phyloP scores from a whole-genome alignment of 805 yeast species.

The Candida cerambycidarum region DNA sequence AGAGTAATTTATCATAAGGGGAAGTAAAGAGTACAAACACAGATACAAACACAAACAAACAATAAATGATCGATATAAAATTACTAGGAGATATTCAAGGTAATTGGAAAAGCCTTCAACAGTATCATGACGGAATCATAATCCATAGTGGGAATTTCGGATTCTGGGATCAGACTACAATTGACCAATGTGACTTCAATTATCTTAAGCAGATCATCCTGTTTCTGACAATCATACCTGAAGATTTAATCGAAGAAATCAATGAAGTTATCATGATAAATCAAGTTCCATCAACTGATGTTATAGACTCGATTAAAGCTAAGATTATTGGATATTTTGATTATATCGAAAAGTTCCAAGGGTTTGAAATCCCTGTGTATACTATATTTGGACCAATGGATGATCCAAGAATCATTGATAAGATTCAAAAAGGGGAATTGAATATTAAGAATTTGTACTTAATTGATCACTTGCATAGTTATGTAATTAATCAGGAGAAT shows the following conservation, averaged over 20 bases:
- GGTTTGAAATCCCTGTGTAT: constrained; percentile 63
- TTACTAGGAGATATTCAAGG: constrained; percentile 31
- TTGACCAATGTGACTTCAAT: constrained; percentile 50
- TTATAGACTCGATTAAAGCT: constrained; percentile 11
- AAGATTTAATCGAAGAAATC: constrained; percentile 48
- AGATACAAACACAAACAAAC: background rate
- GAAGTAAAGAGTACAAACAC: background rate
- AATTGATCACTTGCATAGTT: constrained; percentile 57
- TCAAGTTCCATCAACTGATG: constrained; percentile 14
- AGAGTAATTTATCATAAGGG: background rate
- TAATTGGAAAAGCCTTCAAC: constrained; percentile 18
- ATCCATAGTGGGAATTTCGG: constrained; percentile 82
- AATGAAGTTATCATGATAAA: constrained; percentile 46
- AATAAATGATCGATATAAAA: constrained; percentile 9
- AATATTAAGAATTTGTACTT: constrained; percentile 56
- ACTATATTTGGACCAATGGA: constrained; percentile 77
- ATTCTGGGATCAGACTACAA: constrained; percentile 61
- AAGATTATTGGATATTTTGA: constrained; percentile 9
- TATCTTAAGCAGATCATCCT: constrained; percentile 66
- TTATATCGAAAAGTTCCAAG: constrained; percentile 17
- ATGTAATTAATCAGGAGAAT: constrained; percentile 39
- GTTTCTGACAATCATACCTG: constrained; percentile 58
- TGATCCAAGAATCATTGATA: constrained; percentile 65
- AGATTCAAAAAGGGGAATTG: constrained; percentile 55
- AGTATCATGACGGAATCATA: constrained; percentile 30